Evolutionary conservation across 108 stramenopile species (phyloP).

Genomic region (Schizochytrium sp.): DNA sequence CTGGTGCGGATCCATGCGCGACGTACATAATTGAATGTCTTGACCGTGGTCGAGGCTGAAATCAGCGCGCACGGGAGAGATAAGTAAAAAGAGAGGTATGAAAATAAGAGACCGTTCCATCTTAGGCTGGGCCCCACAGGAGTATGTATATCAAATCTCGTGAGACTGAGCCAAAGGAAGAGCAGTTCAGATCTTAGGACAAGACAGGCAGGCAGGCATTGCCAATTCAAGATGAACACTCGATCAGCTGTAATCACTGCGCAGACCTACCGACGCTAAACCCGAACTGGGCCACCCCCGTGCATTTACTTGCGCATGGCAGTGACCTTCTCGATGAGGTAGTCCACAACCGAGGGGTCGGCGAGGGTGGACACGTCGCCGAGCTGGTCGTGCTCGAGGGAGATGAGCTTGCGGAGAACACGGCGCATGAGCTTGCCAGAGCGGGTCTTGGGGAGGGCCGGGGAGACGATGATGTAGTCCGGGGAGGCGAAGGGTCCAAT

Average conservation of each 20-base stretch:
- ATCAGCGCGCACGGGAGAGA: too few species aligned
- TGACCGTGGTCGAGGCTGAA: too few species aligned
- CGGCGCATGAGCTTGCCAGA: conserved; percentile 89
- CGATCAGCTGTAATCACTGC: background rate
- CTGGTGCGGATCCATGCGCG: too few species aligned
- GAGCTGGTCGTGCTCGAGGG: conserved; percentile 81
- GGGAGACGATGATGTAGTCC: conserved; percentile 81
- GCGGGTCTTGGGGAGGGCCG: conserved; percentile 88
- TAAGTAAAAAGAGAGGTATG: too few species aligned
- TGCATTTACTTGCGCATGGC: conserved; percentile 20
- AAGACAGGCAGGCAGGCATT: too few species aligned
- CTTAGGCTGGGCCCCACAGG: too few species aligned
- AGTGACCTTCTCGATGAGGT: conserved; percentile 79
- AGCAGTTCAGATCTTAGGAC: too few species aligned
- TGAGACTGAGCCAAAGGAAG: too few species aligned
- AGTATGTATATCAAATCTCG: too few species aligned
- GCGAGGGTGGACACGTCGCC: conserved; percentile 95
- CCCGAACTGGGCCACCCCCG: background rate
- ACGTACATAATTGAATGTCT: too few species aligned
- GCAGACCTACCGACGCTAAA: background rate
- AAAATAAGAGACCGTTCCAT: too few species aligned
- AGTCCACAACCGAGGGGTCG: conserved; percentile 93
- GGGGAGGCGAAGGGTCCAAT: conserved; percentile 89
- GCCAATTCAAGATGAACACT: background rate
- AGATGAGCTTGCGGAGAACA: conserved; percentile 88